Base-by-base conservation (phyloP, 2,329 filamentous ascomycete species). In the Talaromyces amestolkiae region DNA sequence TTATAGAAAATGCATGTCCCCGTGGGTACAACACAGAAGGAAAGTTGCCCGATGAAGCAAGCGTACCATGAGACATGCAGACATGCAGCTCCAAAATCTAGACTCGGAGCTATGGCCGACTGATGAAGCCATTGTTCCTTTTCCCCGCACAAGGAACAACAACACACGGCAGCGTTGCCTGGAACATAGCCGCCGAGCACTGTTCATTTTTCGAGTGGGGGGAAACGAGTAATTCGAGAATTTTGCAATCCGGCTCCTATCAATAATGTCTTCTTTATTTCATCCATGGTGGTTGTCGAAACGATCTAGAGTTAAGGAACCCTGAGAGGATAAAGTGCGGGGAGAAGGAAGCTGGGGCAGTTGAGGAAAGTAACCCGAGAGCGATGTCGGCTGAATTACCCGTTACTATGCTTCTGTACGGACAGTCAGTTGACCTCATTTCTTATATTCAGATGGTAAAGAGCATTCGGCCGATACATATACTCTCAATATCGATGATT, bases 21-120 rank as follows among this genome's bases (percentile, higher is more conserved):
- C n/a, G n/a, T 37, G 31, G 7, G 6, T 19, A 37, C n/a, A 37
- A 53, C 60, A 33, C 24, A 54, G 54, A 9, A 54, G 47, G 60
- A n/a, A 62, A 62, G 60, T 62, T 15, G 39, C 54, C 45, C 60
- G 60, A 62, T 24, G 9, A 56, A 37, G 19, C 33, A 56, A 37
- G 19, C 33, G 19, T 56, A 22, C n/a, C n/a, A 54, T 33, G 8
- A 54, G 49, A 19, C 6, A 7, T 54, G 17, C 49, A 19, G 17
- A 10, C 17, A 19, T 33, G 49, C 17, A 33, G 9, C 49, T 56
- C n/a, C 53, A 37, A 22, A 22, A n/a, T 39, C 19, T 37, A 22
- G n/a, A 56, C 53, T 56, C 53, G 53, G 53, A 56, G n/a, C 15
- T 22, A 17, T 56, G n/a, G 53, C 53, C 53, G 53, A 39, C 15